Base-by-base conservation (phyloP, 2,329 filamentous ascomycete genomes). In the Microsporum audouinii region DNA sequence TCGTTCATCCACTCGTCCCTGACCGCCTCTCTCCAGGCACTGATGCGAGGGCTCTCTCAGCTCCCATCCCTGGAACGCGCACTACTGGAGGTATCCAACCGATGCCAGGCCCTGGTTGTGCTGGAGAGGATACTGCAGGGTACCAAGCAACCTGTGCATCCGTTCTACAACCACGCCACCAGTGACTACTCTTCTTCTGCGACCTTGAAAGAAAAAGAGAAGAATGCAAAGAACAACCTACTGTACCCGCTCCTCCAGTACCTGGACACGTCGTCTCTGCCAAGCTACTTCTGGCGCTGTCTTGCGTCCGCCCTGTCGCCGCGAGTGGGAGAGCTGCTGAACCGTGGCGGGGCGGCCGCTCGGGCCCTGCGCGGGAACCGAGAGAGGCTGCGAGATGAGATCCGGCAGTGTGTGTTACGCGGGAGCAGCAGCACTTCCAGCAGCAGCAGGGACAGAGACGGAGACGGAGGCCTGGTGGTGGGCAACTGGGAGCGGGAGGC, bases 231-330 rank as follows among this genome's bases (percentile, higher is more conserved):
- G 33, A 61, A 68, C 56, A 83, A 83, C 61, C 81, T 96, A 47
- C 79, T 96, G 0, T 82, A 87, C 61, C 86, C 86, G 0, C 77
- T 96, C 0, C 81, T 95, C 6, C 77, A 82, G 8, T 80, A 86
- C n/a, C 82, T 99, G 5, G 94, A 97, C 73, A 96, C 91, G 0
- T 84, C 88, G 0, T 94, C 89, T 1, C 78, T 99, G 14, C 85
- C 90, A 1, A 92, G 88, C 0, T 95, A 92, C 72, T 99, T 96
- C 76, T 99, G 94, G 91, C 83, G 94, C 59, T 88, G 88, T 6
- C 82, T 97, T 68, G 94, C 94, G 0, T 84, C 88, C 0, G 86
- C 84, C 61, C 79, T 97, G 62, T 84, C 87, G 2, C 78, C 85
- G 0, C 83, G 89, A 27, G 90, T 96, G 0, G 87, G 91, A 72